phyloP scores from a whole-genome alignment of 805 yeast species.

The Cyberlindnera mississippiensis region DNA sequence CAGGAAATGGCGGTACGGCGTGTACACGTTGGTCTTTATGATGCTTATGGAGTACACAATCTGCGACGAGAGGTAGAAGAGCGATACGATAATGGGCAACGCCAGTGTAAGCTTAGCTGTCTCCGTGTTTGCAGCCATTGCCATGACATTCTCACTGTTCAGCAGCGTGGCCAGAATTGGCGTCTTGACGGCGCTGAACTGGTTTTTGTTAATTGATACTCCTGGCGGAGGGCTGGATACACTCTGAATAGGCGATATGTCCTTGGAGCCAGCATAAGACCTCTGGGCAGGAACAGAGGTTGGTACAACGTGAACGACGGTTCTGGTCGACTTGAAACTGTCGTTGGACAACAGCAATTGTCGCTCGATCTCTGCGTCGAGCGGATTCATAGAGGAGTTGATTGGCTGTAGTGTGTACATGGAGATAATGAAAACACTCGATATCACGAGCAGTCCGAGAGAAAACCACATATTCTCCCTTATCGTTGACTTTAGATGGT shows the following conservation, averaged over 20 bases:
- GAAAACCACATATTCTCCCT: constrained; percentile 10
- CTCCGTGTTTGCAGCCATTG: not conserved
- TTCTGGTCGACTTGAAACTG: constrained; percentile 5
- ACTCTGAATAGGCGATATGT: constrained; percentile 12
- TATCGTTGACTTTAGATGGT: constrained; percentile 4
- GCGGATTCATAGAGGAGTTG: not conserved
- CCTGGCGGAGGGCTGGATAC: not conserved
- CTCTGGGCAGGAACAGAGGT: constrained; percentile 1
- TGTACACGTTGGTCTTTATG: constrained; percentile 82
- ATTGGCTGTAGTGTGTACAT: constrained; percentile 9
- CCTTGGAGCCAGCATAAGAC: constrained; percentile 7
- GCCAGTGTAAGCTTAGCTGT: constrained; percentile 3
- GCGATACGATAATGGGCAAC: constrained; percentile 27
- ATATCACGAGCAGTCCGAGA: constrained; percentile 1
- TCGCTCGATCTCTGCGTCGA: constrained; percentile 10
- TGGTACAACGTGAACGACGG: constrained; percentile 2
- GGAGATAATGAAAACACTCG: constrained; percentile 11
- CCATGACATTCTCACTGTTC: constrained; percentile 13
- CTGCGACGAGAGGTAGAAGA: constrained; percentile 27
- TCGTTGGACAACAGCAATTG: constrained; percentile 14
- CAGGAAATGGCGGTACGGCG: constrained; percentile 90
- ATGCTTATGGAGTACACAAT: constrained; percentile 51
- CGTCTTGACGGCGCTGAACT: constrained; percentile 14
- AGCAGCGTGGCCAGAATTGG: constrained; percentile 22
- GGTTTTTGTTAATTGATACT: constrained; percentile 2